Evolutionary conservation across 345 rosid genomes (phyloP).

Genomic region (Bruguiera sexangula): DNA sequence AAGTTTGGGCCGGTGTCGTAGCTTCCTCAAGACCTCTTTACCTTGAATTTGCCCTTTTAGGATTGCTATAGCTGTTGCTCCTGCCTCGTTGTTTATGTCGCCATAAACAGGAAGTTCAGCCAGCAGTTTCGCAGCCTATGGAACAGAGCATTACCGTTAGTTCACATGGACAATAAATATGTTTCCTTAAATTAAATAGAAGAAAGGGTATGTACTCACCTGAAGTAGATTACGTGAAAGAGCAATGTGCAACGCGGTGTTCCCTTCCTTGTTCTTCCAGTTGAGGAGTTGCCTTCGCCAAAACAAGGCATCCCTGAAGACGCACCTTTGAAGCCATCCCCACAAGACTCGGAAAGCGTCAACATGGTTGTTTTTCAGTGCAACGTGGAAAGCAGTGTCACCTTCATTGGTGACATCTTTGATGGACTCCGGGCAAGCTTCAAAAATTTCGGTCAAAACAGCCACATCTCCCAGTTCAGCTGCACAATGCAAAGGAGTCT

Average conservation of each 20-base stretch:
- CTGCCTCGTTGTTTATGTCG: neutral
- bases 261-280: slow-evolving; percentile 8
- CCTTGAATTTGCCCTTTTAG: neutral
- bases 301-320: neutral
- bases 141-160: neutral
- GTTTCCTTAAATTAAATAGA: neutral
- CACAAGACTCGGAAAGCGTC: neutral
- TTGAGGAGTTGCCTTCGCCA: slow-evolving; percentile 15
- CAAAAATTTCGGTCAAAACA: slow-evolving; percentile 14
- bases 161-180: neutral
- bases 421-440: slow-evolving; percentile 5
- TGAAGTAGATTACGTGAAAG: neutral
- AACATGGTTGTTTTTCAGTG: neutral
- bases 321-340: neutral
- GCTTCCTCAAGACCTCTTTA: neutral
- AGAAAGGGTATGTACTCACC: neutral
- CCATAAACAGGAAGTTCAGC: neutral
- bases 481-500: slow-evolving; percentile 26
- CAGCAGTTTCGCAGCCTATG: neutral
- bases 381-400: slow-evolving; percentile 20
- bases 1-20: neutral
- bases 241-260: slow-evolving; percentile 13
- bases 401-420: slow-evolving; percentile 4
- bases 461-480: neutral
- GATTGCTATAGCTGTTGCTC: neutral